phyloP scores from a whole-genome alignment of 331 rosid species.

The Dryas integrifolia region DNA sequence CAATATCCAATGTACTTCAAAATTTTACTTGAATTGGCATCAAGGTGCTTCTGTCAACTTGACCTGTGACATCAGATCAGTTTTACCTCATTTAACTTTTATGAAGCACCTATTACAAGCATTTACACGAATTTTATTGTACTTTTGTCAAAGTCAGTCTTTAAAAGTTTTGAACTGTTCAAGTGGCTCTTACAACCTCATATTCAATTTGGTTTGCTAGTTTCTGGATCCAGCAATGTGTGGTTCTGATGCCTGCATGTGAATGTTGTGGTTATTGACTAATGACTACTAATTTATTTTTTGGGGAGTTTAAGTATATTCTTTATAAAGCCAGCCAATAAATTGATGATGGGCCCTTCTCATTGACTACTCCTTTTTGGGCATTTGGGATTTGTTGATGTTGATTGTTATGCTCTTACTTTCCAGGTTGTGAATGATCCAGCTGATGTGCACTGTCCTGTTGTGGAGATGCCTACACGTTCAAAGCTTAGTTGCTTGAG shows the following conservation, averaged over 20 bases:
- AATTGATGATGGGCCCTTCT: neutral
- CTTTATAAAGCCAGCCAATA: neutral
- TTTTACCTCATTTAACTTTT: neutral
- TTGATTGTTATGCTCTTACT: conserved; percentile 28
- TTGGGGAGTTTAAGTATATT: neutral
- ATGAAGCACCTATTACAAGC: neutral
- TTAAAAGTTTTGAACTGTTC: neutral
- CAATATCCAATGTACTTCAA: neutral
- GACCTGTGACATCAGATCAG: neutral
- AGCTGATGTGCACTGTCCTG: conserved; percentile 79
- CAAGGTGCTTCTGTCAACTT: neutral
- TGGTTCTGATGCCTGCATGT: neutral
- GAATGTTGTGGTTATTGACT: neutral
- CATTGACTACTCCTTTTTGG: neutral
- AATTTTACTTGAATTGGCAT: conserved; percentile 1
- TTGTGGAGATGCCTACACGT: conserved; percentile 94
- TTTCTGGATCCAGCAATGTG: neutral
- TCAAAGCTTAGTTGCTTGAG: conserved; percentile 98
- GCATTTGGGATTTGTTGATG: conserved; percentile 15
- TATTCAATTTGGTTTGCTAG: neutral
- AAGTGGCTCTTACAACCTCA: neutral
- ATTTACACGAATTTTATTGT: neutral
- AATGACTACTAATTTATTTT: neutral
- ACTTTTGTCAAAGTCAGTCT: neutral
- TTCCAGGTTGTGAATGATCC: conserved; percentile 88